Percentiles rank a stretch among this genome's conserved stretches.
phyloP scores from a whole-genome alignment of 140 eudicot genomes.

The Ambrosia hybrid region DNA sequence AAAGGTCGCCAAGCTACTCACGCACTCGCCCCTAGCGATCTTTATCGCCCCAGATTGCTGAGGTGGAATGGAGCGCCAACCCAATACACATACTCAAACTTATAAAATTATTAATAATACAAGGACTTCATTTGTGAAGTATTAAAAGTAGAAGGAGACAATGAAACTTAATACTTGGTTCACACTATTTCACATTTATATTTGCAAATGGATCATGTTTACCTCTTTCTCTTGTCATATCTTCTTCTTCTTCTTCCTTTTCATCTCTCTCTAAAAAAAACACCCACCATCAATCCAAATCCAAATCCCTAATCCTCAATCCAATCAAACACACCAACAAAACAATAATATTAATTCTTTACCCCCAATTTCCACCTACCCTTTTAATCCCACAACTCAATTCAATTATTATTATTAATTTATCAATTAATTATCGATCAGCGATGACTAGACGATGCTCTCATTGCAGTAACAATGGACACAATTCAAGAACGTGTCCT shows the following conservation, averaged over 20 bases:
- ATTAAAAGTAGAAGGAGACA: constrained; percentile 12
- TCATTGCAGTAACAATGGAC: constrained; percentile 96
- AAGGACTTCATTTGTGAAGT: constrained; percentile 1
- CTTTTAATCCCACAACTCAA: constrained; percentile 1
- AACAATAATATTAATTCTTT: not conserved
- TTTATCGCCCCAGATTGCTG: too few relatives aligned
- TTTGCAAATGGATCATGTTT: constrained; percentile 36
- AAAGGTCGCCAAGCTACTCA: too few relatives aligned
- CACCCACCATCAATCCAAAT: constrained; percentile 33
- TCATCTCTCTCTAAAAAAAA: constrained; percentile 16
- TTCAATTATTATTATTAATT: not conserved
- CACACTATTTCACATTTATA: constrained; percentile 27
- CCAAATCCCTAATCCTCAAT: constrained; percentile 33
- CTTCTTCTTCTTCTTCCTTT: constrained; percentile 1
- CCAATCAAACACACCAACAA: constrained; percentile 21
- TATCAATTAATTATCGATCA: constrained; percentile 10
- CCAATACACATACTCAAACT: too few relatives aligned
- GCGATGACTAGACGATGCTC: constrained; percentile 86
- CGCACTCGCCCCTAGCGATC: too few relatives aligned
- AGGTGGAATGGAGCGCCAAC: too few relatives aligned
- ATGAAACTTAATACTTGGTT: constrained; percentile 24
- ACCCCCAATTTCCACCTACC: constrained; percentile 8
- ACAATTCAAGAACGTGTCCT: constrained; percentile 93
- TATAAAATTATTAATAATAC: not conserved
- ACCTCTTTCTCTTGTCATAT: constrained; percentile 9